phyloP scores from a whole-genome alignment of 345 rosid genomes.

The Linum usitatissimum region DNA sequence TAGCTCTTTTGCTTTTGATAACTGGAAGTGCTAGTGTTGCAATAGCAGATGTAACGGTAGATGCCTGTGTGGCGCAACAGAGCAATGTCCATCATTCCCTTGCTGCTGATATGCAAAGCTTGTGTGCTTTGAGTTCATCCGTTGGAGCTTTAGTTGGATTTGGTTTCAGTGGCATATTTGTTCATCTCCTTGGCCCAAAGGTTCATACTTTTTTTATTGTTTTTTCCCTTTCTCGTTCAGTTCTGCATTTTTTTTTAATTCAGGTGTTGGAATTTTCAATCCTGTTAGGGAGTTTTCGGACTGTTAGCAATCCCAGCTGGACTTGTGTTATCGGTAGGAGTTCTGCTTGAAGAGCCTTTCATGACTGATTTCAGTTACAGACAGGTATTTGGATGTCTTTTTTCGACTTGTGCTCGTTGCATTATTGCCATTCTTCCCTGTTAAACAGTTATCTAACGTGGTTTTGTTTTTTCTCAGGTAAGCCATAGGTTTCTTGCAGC shows the following conservation, averaged over 20 bases:
- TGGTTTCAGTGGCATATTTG: conserved; percentile 68
- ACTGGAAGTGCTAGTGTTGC: conserved; percentile 72
- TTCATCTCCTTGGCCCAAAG: conserved; percentile 82
- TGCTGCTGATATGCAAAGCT: conserved; percentile 90
- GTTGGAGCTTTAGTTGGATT: conserved; percentile 74
- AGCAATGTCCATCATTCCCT: conserved; percentile 63
- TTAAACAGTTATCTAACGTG: conserved; percentile 9
- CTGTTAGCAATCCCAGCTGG: conserved; percentile 59
- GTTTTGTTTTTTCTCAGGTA: conserved; percentile 36
- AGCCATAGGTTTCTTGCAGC: conserved; percentile 54
- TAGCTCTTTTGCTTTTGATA: conserved; percentile 59
- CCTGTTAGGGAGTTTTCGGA: conserved; percentile 64
- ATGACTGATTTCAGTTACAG: conserved; percentile 42
- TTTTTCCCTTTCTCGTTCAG: not conserved
- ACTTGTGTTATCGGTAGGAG: conserved; percentile 51
- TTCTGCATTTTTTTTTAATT: not conserved
- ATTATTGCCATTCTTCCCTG: not conserved
- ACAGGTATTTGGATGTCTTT: conserved; percentile 33
- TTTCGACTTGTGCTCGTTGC: not conserved
- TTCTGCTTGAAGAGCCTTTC: conserved; percentile 47
- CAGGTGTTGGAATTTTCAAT: conserved; percentile 9
- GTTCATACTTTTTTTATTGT: conserved; percentile 20
- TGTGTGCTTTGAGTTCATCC: conserved; percentile 65
- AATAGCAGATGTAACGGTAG: conserved; percentile 85
- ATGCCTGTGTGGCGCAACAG: conserved; percentile 88